phyloP scores from a whole-genome alignment of 2,329 filamentous ascomycete species.

The Xylaria sp. region DNA sequence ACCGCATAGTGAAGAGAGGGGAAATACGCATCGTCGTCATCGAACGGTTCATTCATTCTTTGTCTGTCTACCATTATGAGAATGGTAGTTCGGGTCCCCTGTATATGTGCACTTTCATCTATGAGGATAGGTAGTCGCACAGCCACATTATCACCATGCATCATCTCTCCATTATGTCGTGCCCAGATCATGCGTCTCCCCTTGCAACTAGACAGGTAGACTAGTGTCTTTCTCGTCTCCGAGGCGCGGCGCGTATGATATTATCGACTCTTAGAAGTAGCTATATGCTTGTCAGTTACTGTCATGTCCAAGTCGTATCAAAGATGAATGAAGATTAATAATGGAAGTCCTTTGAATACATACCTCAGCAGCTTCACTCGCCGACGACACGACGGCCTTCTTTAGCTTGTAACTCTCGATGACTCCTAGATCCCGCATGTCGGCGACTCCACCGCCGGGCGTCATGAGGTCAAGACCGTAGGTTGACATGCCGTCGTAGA shows the following conservation, averaged over 20 bases:
- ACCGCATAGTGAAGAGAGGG: not conserved
- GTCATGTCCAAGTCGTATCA: not conserved
- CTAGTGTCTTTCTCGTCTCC: conserved; percentile 81
- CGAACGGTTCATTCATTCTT: not conserved
- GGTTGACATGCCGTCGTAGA: conserved; percentile 93
- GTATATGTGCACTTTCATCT: conserved; percentile 16
- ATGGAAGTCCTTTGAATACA: conserved; percentile 48
- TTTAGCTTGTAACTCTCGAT: conserved; percentile 99
- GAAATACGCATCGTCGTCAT: not conserved
- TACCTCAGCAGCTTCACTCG: conserved; percentile 96
- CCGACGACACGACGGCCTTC: conserved; percentile 95
- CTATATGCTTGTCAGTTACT: conserved; percentile 61
- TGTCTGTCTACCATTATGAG: not conserved
- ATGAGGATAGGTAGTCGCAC: conserved; percentile 38
- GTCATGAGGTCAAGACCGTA: conserved; percentile 90
- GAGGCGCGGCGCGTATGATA: conserved; percentile 93
- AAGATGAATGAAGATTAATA: not conserved
- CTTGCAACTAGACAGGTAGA: not conserved
- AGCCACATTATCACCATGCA: conserved; percentile 29
- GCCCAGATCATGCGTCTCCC: not conserved
- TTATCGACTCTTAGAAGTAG: conserved; percentile 94
- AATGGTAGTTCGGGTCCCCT: not conserved
- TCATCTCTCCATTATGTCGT: not conserved
- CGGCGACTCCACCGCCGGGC: conserved; percentile 89
- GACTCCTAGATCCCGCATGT: conserved; percentile 95